A percentile compares a stretch with the other conserved stretches of the same genome.
phyloP scores from a whole-genome alignment of 495 filamentous ascomycete species.

The Penicillium soppii region DNA sequence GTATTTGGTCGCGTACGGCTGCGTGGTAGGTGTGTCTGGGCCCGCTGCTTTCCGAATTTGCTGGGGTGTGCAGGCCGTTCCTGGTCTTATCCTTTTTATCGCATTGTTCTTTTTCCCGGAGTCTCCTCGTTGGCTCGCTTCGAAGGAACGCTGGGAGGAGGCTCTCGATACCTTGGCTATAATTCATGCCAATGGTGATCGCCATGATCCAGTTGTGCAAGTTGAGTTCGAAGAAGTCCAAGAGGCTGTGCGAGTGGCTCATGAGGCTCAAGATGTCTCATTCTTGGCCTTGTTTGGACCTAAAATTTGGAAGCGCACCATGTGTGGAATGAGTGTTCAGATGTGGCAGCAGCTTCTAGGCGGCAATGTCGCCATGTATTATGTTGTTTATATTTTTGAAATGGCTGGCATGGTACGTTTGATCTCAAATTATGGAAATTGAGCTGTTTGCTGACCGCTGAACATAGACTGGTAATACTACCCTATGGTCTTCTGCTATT shows the following conservation, averaged over 20 bases:
- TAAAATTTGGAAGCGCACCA: slow-evolving; percentile 69
- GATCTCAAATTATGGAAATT: not conserved
- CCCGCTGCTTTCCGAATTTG: slow-evolving; percentile 67
- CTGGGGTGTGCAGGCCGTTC: slow-evolving; percentile 73
- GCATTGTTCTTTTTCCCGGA: slow-evolving; percentile 69
- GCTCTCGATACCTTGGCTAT: slow-evolving; percentile 63
- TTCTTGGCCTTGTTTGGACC: slow-evolving; percentile 58
- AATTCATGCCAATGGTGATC: slow-evolving; percentile 66
- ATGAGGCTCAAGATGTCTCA: slow-evolving; percentile 53
- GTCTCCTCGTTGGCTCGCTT: slow-evolving; percentile 72
- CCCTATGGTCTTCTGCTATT: slow-evolving; percentile 65
- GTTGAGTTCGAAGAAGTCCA: slow-evolving; percentile 76
- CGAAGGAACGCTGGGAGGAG: slow-evolving; percentile 66
- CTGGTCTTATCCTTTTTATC: slow-evolving; percentile 59
- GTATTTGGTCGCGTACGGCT: slow-evolving; percentile 62
- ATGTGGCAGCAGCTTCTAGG: slow-evolving; percentile 70
- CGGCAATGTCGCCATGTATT: slow-evolving; percentile 69
- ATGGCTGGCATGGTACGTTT: slow-evolving; percentile 55
- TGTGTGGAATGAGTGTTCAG: slow-evolving; percentile 66
- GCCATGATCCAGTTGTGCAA: slow-evolving; percentile 65
- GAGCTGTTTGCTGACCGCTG: not conserved
- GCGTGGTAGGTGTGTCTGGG: slow-evolving; percentile 50
- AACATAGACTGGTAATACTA: slow-evolving; percentile 56
- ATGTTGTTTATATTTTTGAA: slow-evolving; percentile 69
- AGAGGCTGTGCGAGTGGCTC: slow-evolving; percentile 51